Percentiles rank a stretch among this genome's conserved stretches.
Conservation (phyloP, 805 yeast species). For the Candida qinlingensis region DNA sequence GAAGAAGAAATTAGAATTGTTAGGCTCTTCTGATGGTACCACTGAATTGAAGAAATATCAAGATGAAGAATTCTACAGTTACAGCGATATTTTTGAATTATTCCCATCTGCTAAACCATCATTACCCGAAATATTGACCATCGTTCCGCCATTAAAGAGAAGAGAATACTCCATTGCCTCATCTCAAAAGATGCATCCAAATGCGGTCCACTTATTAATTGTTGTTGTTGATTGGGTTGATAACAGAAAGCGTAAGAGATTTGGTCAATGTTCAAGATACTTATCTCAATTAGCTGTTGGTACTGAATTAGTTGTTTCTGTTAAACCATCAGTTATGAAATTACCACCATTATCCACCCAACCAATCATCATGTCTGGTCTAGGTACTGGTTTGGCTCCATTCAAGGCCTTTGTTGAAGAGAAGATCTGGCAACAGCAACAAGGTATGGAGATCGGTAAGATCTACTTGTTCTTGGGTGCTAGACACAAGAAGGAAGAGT, state of each 20-base stretch:
- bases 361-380: constrained; percentile 94
- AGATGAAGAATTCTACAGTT: constrained; percentile 77
- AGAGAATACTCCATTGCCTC: constrained; percentile 98
- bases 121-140: constrained; percentile 58
- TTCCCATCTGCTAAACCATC: constrained; percentile 81
- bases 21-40: constrained; percentile 79
- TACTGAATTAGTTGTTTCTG: constrained; percentile 84
- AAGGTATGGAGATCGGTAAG: constrained; percentile 86
- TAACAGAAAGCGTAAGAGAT: constrained; percentile 76
- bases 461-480: constrained; percentile 87
- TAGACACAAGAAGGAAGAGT: constrained; percentile 92
- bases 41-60: constrained; percentile 76
- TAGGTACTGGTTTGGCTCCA: constrained; percentile 97
- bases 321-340: constrained; percentile 96
- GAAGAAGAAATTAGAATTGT: constrained; percentile 50
- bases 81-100: constrained; percentile 73
- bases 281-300: constrained; percentile 76
- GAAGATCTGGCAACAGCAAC: constrained; percentile 86
- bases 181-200: constrained; percentile 87
- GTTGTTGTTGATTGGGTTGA: constrained; percentile 97
- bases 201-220: constrained; percentile 83
- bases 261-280: constrained; percentile 91
- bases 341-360: constrained; percentile 81
- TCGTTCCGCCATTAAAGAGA: constrained; percentile 86
- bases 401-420: constrained; percentile 97